Percentiles rank a stretch among this genome's conserved stretches.
These are phyloP conservation scores for Termitomyces titanicus DNA, from an alignment of 768 basidiomycete species.

Conservation along the genomic window DNA sequence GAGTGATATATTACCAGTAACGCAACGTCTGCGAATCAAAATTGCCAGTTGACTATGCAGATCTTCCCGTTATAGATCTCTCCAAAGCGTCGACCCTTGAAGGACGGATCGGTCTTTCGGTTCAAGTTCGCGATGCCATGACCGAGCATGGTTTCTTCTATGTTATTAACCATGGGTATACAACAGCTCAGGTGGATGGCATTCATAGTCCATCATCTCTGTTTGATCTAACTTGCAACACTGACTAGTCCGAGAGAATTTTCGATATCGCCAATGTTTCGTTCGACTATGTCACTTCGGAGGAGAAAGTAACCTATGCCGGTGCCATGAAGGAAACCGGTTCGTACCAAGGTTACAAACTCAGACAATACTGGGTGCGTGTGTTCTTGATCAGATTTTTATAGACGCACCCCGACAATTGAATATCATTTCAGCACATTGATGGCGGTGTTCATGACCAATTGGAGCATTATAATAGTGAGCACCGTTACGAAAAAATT, in stretches of 20 bases:
- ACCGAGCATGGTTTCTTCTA: slow-evolving; percentile 43
- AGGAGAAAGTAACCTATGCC: slow-evolving; percentile 39
- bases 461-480: slow-evolving; percentile 61
- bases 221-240: neutral
- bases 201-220: neutral
- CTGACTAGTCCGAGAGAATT: slow-evolving; percentile 32
- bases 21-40: no score
- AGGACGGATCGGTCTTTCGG: slow-evolving; percentile 32
- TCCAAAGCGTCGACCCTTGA: slow-evolving; percentile 33
- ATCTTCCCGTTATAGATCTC: slow-evolving; percentile 53
- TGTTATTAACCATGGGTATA: slow-evolving; percentile 44
- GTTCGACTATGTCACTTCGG: slow-evolving; percentile 34
- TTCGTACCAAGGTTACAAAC: slow-evolving; percentile 53
- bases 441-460: slow-evolving; percentile 61
- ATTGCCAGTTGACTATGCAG: slow-evolving; percentile 34
- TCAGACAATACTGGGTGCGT: slow-evolving; percentile 46
- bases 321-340: slow-evolving; percentile 39
- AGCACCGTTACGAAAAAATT: no score
- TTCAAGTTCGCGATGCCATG: slow-evolving; percentile 44
- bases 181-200: slow-evolving; percentile 29
- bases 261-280: slow-evolving; percentile 46
- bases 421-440: slow-evolving; percentile 61
- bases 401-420: no score
- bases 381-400: neutral
- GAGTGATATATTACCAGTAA: neutral